Evolutionary conservation across 306 rosid genomes (phyloP), one percentile per base, ranked within the genome.

Genomic region (Cucurbita pepo): DNA sequence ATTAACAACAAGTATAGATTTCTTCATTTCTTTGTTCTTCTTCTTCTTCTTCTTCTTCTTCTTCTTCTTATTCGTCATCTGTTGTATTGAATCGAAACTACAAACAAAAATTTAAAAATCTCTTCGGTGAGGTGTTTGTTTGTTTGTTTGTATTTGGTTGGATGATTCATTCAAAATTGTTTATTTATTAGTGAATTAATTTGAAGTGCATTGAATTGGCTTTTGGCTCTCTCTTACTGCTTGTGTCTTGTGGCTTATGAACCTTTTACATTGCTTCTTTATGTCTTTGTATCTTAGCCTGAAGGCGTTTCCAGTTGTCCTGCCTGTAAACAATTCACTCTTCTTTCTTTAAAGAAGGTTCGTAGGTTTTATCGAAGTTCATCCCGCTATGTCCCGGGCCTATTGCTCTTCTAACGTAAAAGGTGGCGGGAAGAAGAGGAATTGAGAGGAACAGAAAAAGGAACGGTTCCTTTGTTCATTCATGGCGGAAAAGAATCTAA

Each of bases 1-100:
- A 69, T 69, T 69, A 69, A 69, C 74, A 50, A 69, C 74, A 50
- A 69, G 56, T 69, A 69, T 69, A 69, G 59, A 48, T 50, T 69
- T 34, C 59, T 67, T 66, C 16, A 18, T 64, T 43, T 65, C 53
- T 44, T 30, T 50, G 10, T 59, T 63, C 12, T 15, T 36, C 5
- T 15, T n/a, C 7, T 40, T 63, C 12, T 15, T 36, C 5, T 14
- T n/a, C 7, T 40, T 38, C 15, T 40, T 63, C 12, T 15, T 36
- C 5, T 15, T n/a, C 7, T 40, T 40, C 15, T 40, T 62, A 3
- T 9, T 63, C 51, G 1, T 63, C 25, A 45, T 34, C 13, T 69
- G 74, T 69, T 69, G 74, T 69, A 69, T 69, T 34, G 74, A 61
- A 61, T 61, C 48, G 16, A 8, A 69, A 69, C 74, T 48, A 69